phyloP scores from a whole-genome alignment of 2,329 filamentous ascomycete genomes.

The Calonectria honghensis region DNA sequence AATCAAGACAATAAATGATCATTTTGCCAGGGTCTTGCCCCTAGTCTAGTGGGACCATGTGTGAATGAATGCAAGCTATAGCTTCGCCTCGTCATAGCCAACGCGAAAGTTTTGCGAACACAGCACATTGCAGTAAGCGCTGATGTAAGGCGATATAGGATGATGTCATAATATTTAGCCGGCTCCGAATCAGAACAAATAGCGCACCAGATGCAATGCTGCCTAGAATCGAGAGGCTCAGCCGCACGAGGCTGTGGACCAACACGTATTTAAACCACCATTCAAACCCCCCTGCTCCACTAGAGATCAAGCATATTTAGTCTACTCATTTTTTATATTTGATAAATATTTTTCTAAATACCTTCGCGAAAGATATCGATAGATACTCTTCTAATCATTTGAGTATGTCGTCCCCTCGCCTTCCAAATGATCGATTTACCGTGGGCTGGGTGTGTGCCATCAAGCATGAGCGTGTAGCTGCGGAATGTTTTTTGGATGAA shows the following conservation, averaged over 20 bases:
- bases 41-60: too few species aligned
- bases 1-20: too few species aligned
- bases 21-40: too few species aligned
- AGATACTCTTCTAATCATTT: neutral
- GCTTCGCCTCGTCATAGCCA: too few species aligned
- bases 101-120: neutral
- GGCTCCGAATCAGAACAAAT: neutral
- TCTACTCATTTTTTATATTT: neutral
- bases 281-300: neutral
- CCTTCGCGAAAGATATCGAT: neutral
- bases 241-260: neutral
- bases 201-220: neutral
- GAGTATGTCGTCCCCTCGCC: neutral
- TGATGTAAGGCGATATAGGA: neutral
- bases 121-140: neutral
- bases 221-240: neutral
- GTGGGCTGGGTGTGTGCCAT: neutral
- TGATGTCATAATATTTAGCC: neutral
- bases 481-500: constrained; percentile 2
- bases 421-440: neutral
- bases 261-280: neutral
- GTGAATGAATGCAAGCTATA: too few species aligned
- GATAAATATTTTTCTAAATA: neutral
- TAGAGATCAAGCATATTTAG: neutral
- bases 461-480: neutral